Evolutionary conservation across 768 basidiomycete species (phyloP), one percentile per base, ranked within the genome.

Genomic region (Rhodotorula diobovata): DNA sequence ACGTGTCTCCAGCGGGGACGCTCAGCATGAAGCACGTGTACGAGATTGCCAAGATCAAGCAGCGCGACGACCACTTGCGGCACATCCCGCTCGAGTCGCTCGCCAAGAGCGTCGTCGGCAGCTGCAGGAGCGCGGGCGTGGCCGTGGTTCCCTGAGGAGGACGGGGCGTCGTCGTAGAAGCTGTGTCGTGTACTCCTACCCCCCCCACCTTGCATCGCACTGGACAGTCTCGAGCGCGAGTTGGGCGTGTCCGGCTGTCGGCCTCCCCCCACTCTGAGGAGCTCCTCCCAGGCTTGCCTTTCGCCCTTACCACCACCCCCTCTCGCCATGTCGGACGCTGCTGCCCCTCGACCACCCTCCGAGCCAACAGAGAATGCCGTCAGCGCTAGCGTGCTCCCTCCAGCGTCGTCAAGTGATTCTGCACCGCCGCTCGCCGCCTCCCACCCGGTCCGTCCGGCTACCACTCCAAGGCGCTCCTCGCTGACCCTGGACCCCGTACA

Each of bases 11-110:
- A 78, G 83, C 85, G 70, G 91, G 89, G 61, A 92, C 90, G 57
- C 85, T 98, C 80, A 90, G 86, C 79, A 85, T 98, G 78, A 99
- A 99, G 84, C 94, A 97, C 84, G 86, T 98, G 80, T 97, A 93
- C 81, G 96, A 98, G 84, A 96, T 99, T 80, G 92, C 95, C 48
- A 95, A 91, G 85, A 90, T 99, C 81, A 99, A 99, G 84, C 85
- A 87, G 63, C 86, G 85, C 78, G 96, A 99, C 82, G 89, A 89
- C 73, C 89, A 92, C 80, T 83, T 96, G 84, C 89, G 86, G 82
- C 66, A 46, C 28, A 84, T 96, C 74, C 86, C 87, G 73, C 84
- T 95, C 73, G 90, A 96, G 83, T 87, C 87, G 76, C 89, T 99
- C 62, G 89, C 91, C 39, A 88, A 88, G 79, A 90, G 90, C 80